Conservation (phyloP, 768 basidiomycete genomes). For the Hydnum rufescens region DNA sequence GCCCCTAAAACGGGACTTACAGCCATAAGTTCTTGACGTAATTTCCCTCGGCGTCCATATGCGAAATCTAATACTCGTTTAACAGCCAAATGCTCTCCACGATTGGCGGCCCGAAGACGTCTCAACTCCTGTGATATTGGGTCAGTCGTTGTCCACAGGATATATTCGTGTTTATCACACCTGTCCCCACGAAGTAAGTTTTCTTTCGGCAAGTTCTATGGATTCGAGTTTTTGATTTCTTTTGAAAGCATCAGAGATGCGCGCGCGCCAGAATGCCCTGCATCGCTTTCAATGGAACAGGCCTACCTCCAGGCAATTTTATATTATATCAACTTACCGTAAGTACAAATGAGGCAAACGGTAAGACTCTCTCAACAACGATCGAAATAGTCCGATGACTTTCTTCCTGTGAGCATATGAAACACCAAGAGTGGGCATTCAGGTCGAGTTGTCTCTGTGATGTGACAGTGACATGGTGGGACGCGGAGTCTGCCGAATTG, state of each 20-base stretch:
- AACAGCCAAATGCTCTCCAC: neutral
- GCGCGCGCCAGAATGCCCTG: neutral
- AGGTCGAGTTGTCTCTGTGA: neutral
- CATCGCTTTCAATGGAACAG: too few relatives aligned
- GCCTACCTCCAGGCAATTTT: too few relatives aligned
- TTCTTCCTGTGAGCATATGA: neutral
- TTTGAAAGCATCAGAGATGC: neutral
- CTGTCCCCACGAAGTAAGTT: neutral
- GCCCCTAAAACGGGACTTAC: slow-evolving; percentile 21
- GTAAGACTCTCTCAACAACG: neutral
- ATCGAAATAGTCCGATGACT: neutral
- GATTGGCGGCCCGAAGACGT: neutral
- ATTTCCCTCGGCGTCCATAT: slow-evolving; percentile 55
- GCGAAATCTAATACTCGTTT: slow-evolving; percentile 36
- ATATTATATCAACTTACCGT: too few relatives aligned
- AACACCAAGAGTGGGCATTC: neutral
- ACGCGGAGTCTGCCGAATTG: neutral
- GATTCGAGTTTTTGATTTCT: too few relatives aligned
- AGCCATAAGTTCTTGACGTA: slow-evolving; percentile 48
- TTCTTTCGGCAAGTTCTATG: neutral
- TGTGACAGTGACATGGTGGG: neutral
- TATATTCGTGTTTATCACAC: neutral
- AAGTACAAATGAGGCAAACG: neutral
- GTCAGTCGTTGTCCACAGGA: neutral
- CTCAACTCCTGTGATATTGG: slow-evolving; percentile 1